These are phyloP conservation scores for Crithidia expoeki DNA, from an alignment of 208 protist species.

Conservation along the genomic window DNA sequence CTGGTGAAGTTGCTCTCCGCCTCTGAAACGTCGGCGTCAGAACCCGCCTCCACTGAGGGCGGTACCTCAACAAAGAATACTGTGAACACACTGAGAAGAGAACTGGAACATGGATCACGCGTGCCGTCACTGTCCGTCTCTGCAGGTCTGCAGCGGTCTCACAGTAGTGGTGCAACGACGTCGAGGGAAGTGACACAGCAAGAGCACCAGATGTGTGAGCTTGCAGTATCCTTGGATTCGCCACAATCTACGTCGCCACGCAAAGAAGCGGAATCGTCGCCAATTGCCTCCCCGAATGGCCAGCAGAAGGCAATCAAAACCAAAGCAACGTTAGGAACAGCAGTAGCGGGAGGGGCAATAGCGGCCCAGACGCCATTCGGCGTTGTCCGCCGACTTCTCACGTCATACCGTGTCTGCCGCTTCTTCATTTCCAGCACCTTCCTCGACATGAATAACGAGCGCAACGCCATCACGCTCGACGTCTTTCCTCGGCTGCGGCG, in stretches of 20 bases:
- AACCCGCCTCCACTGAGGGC: not conserved
- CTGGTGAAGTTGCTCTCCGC: slow-evolving; percentile 27
- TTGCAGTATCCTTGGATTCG: no score
- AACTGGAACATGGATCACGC: not conserved
- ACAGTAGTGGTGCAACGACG: not conserved
- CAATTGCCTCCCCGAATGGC: not conserved
- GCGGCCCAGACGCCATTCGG: not conserved
- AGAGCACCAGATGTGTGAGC: no score
- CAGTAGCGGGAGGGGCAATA: not conserved
- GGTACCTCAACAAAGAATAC: not conserved
- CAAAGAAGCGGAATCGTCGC: no score
- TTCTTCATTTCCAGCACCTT: slow-evolving; percentile 97
- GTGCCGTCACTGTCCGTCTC: not conserved
- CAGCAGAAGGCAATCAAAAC: not conserved
- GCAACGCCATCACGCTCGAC: slow-evolving; percentile 89
- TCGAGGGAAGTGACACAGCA: no score
- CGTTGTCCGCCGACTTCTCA: slow-evolving; percentile 30
- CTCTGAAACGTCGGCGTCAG: not conserved
- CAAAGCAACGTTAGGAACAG: not conserved
- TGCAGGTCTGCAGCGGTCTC: not conserved
- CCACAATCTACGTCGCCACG: no score
- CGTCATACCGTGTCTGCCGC: slow-evolving; percentile 67
- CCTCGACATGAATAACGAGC: slow-evolving; percentile 96
- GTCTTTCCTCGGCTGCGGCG: slow-evolving; percentile 94
- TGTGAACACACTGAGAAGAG: not conserved